A percentile compares a stretch with the other conserved stretches of the same genome.
These are phyloP conservation scores for Penicillium sp. DNA, from an alignment of 2,329 filamentous ascomycete species.

Conservation along the genomic window DNA sequence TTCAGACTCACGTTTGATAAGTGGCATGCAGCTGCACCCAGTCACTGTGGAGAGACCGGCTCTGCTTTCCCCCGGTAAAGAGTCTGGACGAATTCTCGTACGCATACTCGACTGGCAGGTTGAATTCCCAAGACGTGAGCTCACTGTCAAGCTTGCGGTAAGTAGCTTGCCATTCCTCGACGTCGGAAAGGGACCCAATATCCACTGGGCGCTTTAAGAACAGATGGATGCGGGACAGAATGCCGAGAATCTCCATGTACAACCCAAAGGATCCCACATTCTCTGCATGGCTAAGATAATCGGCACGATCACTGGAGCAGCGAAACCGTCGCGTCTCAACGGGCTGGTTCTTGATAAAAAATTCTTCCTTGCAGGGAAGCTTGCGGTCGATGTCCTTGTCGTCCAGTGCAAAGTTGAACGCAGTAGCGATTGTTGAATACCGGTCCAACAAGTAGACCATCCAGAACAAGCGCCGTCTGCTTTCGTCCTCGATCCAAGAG, in stretches of 20 bases:
- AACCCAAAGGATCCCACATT: slow-evolving; percentile 87
- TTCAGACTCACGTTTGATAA: slow-evolving; percentile 70
- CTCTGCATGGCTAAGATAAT: slow-evolving; percentile 71
- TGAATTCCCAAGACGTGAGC: slow-evolving; percentile 80
- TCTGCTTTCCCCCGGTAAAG: slow-evolving; percentile 65
- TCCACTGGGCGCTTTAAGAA: slow-evolving; percentile 89
- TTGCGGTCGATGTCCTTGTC: slow-evolving; percentile 88
- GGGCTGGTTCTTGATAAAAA: slow-evolving; percentile 79
- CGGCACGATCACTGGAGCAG: slow-evolving; percentile 55
- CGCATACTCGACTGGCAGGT: slow-evolving; percentile 78
- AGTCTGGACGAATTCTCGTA: slow-evolving; percentile 72
- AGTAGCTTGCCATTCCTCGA: slow-evolving; percentile 84
- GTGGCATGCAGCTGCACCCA: slow-evolving; percentile 92
- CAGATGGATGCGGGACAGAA: slow-evolving; percentile 82
- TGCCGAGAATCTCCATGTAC: slow-evolving; percentile 86
- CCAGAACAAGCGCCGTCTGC: slow-evolving; percentile 83
- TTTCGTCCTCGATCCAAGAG: slow-evolving; percentile 88
- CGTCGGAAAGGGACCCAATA: slow-evolving; percentile 79
- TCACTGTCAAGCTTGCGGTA: slow-evolving; percentile 83
- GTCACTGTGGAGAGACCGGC: slow-evolving; percentile 73
- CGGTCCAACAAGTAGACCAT: slow-evolving; percentile 90
- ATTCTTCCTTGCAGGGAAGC: slow-evolving; percentile 82
- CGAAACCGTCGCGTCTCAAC: slow-evolving; percentile 83
- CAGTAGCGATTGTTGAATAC: slow-evolving; percentile 86
- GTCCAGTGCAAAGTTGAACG: slow-evolving; percentile 86